Evolutionary conservation across 2,329 filamentous ascomycete species (phyloP), one percentile per base, ranked within the genome.

Genomic region (Niveomyces coronatus): DNA sequence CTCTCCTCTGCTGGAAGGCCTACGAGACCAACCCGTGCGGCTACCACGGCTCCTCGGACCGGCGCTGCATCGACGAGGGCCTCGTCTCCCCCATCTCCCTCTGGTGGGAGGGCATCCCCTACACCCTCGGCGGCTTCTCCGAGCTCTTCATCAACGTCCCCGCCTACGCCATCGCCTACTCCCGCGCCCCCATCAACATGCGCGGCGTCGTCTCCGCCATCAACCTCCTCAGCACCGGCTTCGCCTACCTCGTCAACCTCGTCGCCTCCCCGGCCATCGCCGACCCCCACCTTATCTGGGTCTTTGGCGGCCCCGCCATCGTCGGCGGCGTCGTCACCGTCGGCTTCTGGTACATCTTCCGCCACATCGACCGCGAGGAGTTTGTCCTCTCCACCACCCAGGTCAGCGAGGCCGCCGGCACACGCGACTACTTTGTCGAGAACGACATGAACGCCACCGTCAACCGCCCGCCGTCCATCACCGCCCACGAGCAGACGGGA

Each of bases 1-100:
- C 67, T 13, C 63, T 76, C 9, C 54, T 79, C 3, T 74, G 79
- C 51, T 66, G 70, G 45, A 64, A 69, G 41, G 72, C 80, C 39
- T 80, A 81, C 53, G 58, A 67, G 47, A 62, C 63, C 0, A 68
- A 63, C 4, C 67, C 69, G 4, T 78, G 74, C 33, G 51, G 52
- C 11, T 50, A 45, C 23, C 45, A 52, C 16, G 52, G 47, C 19
- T 52, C 50, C 2, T 45, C 49, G 2, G 49, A 49, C 36, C 41
- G 44, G 11, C 14, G 32, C 16, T 43, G 52, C 40, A 41, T 51
- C 28, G 31, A 49, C 23, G 27, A 44, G 26, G 49, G 47, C 18
- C 43, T 51, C 34, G 51, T 43, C 9, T 52, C 39, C 4, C 47
- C 45, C 34, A 52, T 49, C 24, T 49, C 46, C 14, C 22, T 52